phyloP scores from a whole-genome alignment of 192 early-diverging fungal species.

The Backusella psychrophila region DNA sequence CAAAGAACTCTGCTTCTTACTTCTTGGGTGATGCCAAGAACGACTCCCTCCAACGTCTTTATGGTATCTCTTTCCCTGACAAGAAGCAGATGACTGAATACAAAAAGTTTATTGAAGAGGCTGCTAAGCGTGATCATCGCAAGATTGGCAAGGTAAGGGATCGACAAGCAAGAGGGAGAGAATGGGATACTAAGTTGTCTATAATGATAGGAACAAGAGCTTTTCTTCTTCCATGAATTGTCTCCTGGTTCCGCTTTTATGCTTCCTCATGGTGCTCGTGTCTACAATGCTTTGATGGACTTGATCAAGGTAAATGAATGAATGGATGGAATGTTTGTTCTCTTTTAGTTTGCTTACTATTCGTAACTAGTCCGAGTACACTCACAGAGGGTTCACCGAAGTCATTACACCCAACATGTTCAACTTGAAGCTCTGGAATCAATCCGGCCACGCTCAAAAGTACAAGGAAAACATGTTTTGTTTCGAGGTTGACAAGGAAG shows the following conservation, averaged over 20 bases:
- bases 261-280: slow-evolving; percentile 92
- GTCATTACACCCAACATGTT: slow-evolving; percentile 99
- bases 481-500: slow-evolving; percentile 95
- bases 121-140: slow-evolving; percentile 94
- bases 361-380: slow-evolving; percentile 58
- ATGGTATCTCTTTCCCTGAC: slow-evolving; percentile 99
- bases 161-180: neutral
- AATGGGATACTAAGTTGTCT: neutral
- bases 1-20: slow-evolving; percentile 98
- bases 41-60: slow-evolving; percentile 97
- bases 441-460: slow-evolving; percentile 93
- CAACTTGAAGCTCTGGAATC: slow-evolving; percentile 96
- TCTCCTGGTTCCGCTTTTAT: slow-evolving; percentile 94
- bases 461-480: slow-evolving; percentile 98
- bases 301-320: slow-evolving; percentile 63
- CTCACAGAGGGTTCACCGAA: slow-evolving; percentile 92
- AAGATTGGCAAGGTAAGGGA: slow-evolving; percentile 77
- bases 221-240: slow-evolving; percentile 98
- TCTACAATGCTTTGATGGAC: slow-evolving; percentile 94
- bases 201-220: slow-evolving; percentile 79
- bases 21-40: slow-evolving; percentile 97
- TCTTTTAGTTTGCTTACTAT: too few relatives aligned
- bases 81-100: slow-evolving; percentile 96
- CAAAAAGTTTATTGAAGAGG: slow-evolving; percentile 95
- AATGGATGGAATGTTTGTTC: too few relatives aligned